These are phyloP conservation scores for Spergularia marina DNA, from an alignment of 148 eudicot genomes.

Conservation along the genomic window DNA sequence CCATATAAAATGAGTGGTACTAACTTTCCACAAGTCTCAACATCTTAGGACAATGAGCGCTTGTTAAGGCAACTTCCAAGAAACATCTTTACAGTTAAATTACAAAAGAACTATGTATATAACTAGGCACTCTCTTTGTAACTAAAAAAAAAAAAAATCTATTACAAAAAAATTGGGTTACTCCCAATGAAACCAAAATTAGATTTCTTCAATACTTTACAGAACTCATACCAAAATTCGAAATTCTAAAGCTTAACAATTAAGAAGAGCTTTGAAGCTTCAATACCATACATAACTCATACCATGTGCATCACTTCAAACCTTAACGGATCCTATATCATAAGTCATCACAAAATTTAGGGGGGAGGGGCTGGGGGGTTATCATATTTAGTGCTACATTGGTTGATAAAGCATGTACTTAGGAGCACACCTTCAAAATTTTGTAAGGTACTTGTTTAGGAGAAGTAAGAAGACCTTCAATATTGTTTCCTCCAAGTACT, in stretches of 20 bases:
- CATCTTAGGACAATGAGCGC: background rate
- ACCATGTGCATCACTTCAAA: no score
- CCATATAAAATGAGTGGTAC: background rate
- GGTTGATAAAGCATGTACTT: background rate
- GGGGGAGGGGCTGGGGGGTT: background rate
- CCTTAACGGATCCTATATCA: no score
- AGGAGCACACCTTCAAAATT: constrained; percentile 53
- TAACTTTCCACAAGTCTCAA: background rate
- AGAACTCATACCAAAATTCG: no score
- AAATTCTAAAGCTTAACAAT: no score
- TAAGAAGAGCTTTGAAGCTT: no score
- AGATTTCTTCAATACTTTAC: no score
- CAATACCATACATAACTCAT: no score
- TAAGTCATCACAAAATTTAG: background rate
- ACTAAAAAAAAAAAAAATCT: no score
- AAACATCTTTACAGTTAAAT: background rate
- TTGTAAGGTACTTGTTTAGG: constrained; percentile 59
- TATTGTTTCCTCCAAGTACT: constrained; percentile 61
- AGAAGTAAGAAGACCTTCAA: constrained; percentile 65
- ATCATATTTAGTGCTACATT: background rate
- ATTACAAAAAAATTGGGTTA: no score
- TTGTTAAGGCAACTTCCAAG: background rate
- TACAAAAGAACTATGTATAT: background rate
- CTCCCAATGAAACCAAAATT: no score
- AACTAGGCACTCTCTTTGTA: no score